Conservation (phyloP, 495 filamentous ascomycete species). For the Delitschia confertaspora region DNA sequence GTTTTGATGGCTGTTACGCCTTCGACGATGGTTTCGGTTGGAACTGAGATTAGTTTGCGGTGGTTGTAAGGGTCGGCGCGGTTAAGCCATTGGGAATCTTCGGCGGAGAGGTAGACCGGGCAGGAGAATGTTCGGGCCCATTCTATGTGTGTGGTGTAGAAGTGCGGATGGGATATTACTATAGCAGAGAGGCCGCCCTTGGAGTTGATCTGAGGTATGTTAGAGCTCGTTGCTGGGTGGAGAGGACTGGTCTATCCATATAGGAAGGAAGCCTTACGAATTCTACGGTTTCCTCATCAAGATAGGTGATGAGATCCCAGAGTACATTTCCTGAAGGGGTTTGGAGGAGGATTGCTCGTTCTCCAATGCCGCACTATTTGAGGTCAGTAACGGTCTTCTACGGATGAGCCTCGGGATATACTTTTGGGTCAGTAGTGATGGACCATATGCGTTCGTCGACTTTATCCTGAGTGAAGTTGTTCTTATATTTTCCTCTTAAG, state of each 20-base stretch:
- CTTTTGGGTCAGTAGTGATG: constrained; percentile 51
- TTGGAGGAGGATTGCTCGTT: constrained; percentile 57
- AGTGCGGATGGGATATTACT: constrained; percentile 74
- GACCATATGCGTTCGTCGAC: constrained; percentile 39
- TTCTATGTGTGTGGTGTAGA: constrained; percentile 58
- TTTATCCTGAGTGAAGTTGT: constrained; percentile 35
- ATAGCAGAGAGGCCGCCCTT: constrained; percentile 59
- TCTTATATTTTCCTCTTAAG: constrained; percentile 35
- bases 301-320: constrained; percentile 62
- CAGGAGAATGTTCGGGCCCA: constrained; percentile 59
- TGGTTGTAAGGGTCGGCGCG: constrained; percentile 31
- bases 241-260: background rate
- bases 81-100: constrained; percentile 56
- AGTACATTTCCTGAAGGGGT: constrained; percentile 56
- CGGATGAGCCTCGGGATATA: constrained; percentile 8
- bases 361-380: constrained; percentile 48
- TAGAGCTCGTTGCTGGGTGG: background rate
- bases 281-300: constrained; percentile 52
- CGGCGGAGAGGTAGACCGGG: constrained; percentile 51
- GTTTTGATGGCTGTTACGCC: constrained; percentile 56
- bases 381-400: background rate
- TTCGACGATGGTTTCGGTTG: constrained; percentile 34
- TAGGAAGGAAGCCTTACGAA: constrained; percentile 14
- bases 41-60: constrained; percentile 40
- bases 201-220: constrained; percentile 26